Base-by-base conservation (phyloP, 2,329 filamentous ascomycete genomes). In the Penicillium italicum region DNA sequence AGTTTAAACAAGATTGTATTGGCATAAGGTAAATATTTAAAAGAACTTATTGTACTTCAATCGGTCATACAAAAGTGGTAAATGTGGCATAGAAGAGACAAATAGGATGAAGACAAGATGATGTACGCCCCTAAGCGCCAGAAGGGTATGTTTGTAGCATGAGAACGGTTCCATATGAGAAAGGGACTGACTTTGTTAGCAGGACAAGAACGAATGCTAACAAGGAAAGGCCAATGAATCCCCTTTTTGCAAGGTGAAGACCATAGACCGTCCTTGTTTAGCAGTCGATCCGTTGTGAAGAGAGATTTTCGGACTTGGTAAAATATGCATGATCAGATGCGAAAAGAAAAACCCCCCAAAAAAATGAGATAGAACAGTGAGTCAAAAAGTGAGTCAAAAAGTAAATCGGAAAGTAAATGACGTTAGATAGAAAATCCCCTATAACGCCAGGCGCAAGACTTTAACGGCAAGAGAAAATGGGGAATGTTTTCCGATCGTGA, bases 401-500 rank as follows among this genome's bases (percentile, higher is more conserved):
- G 26, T 30, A 30, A 45, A 31, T 24, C 30, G 20, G 36, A 41
- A 36, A 18, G n/a, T 18, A n/a, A 20, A 40, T 26, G 38, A 51
- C 18, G 14, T 11, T 16, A 26, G 7, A 28, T 44, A 31, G 24
- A 43, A n/a, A 28, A 28, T 31, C 20, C 41, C 28, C 34, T 12
- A 42, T 34, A 24, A 38, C 20, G 24, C 34, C 16, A 37, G 48
- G 14, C n/a, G 24, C 20, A 47, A 18, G n/a, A 48, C 6, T 31
- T 74, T 60, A 79, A 52, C 77, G 70, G 57, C 73, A 77, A 38
- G 70, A 70, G 42, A 77, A 70, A 9, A 72, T 66, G 24, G 77
- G 77, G 57, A 79, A 79, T 10, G 72, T 77, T 66, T 78, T 79
- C 48, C 77, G 76, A 58, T 79, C 77, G 37, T 73, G 70, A 40